Base-by-base conservation (phyloP, 2,329 filamentous ascomycete species). In the Colletotrichum sp. region DNA sequence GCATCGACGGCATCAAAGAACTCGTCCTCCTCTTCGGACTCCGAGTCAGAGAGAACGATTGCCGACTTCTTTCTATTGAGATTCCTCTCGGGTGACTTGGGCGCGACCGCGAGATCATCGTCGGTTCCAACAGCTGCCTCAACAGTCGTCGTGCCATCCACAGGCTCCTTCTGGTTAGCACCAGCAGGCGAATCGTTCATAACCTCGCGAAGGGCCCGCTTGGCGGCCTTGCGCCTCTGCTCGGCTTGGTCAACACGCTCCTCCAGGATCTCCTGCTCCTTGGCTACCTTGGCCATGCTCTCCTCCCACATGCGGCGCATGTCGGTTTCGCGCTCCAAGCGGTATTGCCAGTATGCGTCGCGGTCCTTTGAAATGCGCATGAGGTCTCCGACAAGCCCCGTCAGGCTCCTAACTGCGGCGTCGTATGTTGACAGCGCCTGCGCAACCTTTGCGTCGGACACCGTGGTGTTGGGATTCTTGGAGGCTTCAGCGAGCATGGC, bases 251-350 rank as follows among this genome's bases (percentile, higher is more conserved):
- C 95, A 76, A 98, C 95, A 74, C 93, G 94, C 44, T 92, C 95
- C 83, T 99, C 95, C 2, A 99, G 90, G 68, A 96, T 92, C 85
- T 99, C 97, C 80, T 99, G 97, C 83, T 99, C 97, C 72, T 92
- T 93, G 21, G 96, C 97, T n/a, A 99, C 94, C 80, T 96, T 93
- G 12, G 97, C 96, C 97, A 99, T 98, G 85, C 96, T 99, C 81
- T 99, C 97, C 85, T 99, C 97, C 97, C 97, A 99, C 92, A 99
- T 95, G 76, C 95, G 93, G 49, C 97, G 93, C 86, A 99, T 94
- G 82, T 98, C 95, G 59, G 93, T 93, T 86, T 99, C 97, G 70
- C 96, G 93, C 79, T 98, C 96, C 55, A 99, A 89, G 16, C 96
- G 93, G 83, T 98, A 98, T 84, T 99, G 96, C 97, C 97, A 99